phyloP scores from a whole-genome alignment of 73 alveolate genomes.

The Tetrahymena borealis region DNA sequence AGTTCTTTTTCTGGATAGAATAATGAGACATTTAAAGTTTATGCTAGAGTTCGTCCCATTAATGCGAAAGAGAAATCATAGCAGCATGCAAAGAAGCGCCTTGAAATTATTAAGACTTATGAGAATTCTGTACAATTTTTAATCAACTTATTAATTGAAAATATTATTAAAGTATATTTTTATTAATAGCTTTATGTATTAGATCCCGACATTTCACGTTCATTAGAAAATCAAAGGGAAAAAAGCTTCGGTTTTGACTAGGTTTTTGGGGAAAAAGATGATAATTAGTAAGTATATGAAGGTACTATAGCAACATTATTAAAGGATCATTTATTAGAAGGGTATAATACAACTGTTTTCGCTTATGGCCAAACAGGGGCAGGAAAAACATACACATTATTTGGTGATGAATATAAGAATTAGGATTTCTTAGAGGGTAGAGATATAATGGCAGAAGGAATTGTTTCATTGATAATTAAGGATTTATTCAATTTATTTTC shows the following conservation, averaged over 20 bases:
- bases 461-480: background rate
- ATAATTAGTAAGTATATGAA: constrained; percentile 75
- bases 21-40: background rate
- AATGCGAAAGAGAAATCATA: background rate
- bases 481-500: background rate
- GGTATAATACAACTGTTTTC: constrained; percentile 95
- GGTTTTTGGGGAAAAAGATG: constrained; percentile 83
- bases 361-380: constrained; percentile 99
- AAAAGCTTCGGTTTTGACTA: constrained; percentile 94
- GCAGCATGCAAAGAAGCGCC: background rate
- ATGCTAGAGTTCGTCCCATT: background rate
- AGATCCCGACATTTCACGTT: background rate
- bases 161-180: background rate
- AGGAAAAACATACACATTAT: constrained; percentile 93
- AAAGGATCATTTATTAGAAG: constrained; percentile 91
- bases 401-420: background rate
- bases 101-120: background rate
- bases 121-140: background rate
- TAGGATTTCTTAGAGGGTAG: background rate
- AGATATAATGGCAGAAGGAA: background rate
- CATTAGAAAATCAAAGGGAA: constrained; percentile 50
- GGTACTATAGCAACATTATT: constrained; percentile 81
- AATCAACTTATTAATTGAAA: background rate
- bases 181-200: background rate
- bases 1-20: background rate